phyloP scores from a whole-genome alignment of 2,329 filamentous ascomycete genomes.

The Fusarium nurragi region DNA sequence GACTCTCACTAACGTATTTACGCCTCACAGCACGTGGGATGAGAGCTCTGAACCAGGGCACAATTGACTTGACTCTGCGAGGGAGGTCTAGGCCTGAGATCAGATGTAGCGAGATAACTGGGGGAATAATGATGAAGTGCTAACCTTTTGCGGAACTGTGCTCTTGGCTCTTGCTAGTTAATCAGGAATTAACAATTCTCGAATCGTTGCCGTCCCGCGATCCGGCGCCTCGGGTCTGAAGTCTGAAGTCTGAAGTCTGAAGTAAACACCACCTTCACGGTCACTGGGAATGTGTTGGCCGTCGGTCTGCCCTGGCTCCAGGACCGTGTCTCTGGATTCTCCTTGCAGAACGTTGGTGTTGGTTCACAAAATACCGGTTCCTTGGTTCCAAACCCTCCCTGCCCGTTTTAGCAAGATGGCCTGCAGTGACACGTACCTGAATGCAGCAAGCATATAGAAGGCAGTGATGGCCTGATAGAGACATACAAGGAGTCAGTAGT shows the following conservation, averaged over 20 bases:
- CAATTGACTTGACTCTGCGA: background rate
- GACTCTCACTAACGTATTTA: background rate
- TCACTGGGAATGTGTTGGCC: background rate
- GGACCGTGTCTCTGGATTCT: slow-evolving; percentile 7
- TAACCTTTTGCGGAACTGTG: slow-evolving; percentile 17
- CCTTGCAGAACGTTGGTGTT: slow-evolving; percentile 1
- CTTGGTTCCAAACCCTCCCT: slow-evolving; percentile 9
- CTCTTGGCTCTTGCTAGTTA: background rate
- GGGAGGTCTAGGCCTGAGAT: background rate
- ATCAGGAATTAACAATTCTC: background rate
- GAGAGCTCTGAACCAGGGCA: slow-evolving; percentile 4
- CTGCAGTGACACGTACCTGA: background rate
- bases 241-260: too few relatives aligned
- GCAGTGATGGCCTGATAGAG: too few relatives aligned
- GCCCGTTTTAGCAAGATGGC: background rate
- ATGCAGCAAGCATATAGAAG: too few relatives aligned
- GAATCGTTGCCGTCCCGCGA: slow-evolving; percentile 1
- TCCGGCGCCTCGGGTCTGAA: background rate
- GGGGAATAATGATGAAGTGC: background rate
- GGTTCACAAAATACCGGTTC: slow-evolving; percentile 12
- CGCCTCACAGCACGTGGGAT: background rate
- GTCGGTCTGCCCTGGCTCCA: background rate
- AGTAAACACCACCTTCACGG: background rate
- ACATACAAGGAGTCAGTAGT: background rate
- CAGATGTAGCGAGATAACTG: background rate